A percentile compares a stretch with the other conserved stretches of the same genome.
These are phyloP conservation scores for Myxozyma vanderwaltii DNA, from an alignment of 805 yeast genomes.

Conservation along the genomic window DNA sequence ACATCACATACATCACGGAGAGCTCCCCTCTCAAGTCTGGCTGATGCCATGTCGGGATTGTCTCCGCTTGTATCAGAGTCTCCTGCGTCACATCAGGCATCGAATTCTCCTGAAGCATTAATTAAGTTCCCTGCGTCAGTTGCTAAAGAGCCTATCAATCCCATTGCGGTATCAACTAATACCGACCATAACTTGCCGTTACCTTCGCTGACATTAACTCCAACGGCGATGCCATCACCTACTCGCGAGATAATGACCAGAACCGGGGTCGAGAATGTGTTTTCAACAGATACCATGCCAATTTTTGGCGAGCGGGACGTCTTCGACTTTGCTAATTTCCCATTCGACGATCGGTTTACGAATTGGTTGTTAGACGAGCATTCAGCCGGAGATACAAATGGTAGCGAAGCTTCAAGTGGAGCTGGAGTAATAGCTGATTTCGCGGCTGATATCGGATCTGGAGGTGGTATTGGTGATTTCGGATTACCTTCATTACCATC, in stretches of 20 bases:
- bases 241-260: not conserved
- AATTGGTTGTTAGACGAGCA: constrained; percentile 27
- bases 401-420: constrained; percentile 16
- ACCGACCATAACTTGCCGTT: not conserved
- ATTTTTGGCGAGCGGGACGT: constrained; percentile 27
- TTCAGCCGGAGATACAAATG: constrained; percentile 7
- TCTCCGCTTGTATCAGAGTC: not conserved
- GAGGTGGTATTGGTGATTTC: not conserved
- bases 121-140: not conserved
- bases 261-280: constrained; percentile 1
- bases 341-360: constrained; percentile 29
- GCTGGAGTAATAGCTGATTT: not conserved
- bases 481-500: not conserved
- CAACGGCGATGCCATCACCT: not conserved
- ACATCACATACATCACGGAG: not conserved
- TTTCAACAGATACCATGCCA: constrained; percentile 22
- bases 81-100: not conserved
- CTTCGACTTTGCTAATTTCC: constrained; percentile 25
- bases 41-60: not conserved
- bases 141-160: not conserved
- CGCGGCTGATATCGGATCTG: not conserved
- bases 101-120: not conserved
- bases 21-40: not conserved
- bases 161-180: not conserved
- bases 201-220: not conserved